phyloP scores from a whole-genome alignment of 805 yeast species.

The Starmera quercuum region DNA sequence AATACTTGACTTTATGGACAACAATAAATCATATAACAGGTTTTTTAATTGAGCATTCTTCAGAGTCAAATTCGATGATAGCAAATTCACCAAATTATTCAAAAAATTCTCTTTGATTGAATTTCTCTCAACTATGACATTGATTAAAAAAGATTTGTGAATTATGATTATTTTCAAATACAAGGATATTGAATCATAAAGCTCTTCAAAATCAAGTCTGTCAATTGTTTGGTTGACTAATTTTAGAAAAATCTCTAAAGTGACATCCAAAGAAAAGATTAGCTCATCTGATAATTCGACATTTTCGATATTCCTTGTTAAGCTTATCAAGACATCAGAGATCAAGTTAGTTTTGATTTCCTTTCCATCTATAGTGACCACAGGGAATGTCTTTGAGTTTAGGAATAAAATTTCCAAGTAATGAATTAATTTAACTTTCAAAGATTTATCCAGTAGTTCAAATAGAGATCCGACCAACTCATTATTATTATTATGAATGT shows the following conservation, averaged over 20 bases:
- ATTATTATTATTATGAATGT: conserved; percentile 1
- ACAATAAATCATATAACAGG: conserved; percentile 49
- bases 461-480: conserved; percentile 30
- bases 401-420: conserved; percentile 34
- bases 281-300: conserved; percentile 24
- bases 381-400: conserved; percentile 33
- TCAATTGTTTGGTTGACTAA: conserved; percentile 12
- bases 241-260: conserved; percentile 29
- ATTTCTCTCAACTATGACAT: conserved; percentile 35
- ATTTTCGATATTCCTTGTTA: conserved; percentile 11
- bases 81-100: conserved; percentile 36
- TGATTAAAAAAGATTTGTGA: conserved; percentile 44
- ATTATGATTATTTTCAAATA: conserved; percentile 49
- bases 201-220: conserved; percentile 4
- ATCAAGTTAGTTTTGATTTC: conserved; percentile 1
- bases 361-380: conserved; percentile 4
- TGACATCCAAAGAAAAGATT: conserved; percentile 31
- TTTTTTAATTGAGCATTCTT: conserved; percentile 43
- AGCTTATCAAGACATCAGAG: conserved; percentile 11
- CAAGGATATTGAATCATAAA: conserved; percentile 31
- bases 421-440: conserved; percentile 25
- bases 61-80: conserved; percentile 35
- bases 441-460: conserved; percentile 23
- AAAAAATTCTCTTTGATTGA: conserved; percentile 38
- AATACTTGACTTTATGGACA: conserved; percentile 38